Base-by-base conservation (phyloP, 768 basidiomycete genomes). In the Suillus subluteus region DNA sequence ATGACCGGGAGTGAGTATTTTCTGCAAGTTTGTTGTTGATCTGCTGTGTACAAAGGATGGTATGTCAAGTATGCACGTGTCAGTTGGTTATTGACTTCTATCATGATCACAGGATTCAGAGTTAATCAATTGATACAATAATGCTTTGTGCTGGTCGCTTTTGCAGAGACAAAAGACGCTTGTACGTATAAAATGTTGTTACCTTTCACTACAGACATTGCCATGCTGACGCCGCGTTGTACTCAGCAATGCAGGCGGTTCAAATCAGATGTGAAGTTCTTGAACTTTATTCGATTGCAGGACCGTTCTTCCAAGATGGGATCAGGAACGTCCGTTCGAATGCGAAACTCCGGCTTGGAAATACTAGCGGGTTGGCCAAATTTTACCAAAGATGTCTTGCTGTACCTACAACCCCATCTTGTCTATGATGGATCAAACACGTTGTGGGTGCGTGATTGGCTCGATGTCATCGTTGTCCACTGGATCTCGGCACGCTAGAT, bases 371-470 rank as follows among this genome's bases (percentile, higher is more conserved):
- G 32, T 37, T 61, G 26, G 41, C 59, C 59, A 44, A 61, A 72
- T 70, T 73, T 72, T 75, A 76, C 78, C 75, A 66, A 71, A 74
- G 67, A 73, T 69, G 72, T 67, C 74, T 75, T 63, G 59, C 63
- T 69, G 66, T 69, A 59, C 59, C 41, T 61, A 3, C 43, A 30
- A 58, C 41, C 59, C 41, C 59, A 52, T 46, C 64, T 65, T 62
- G 35, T 40, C 37, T 32, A 32, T 12, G 55, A 56, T 56, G 62
- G 37, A 64, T 65, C 66, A 62, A 79, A 78, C 77, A 77, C 76
- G 76, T 77, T 79, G 69, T 69, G 66, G 67, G 69, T 65, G 76
- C 75, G 69, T 71, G 78, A 66, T 70, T 76, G 77, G 75, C 65
- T 77, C 72, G 62, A 69, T 65, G 66, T 58, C 66, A 75, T 73